These are phyloP conservation scores for Stenocarpella maydis DNA, from an alignment of 2,329 filamentous ascomycete genomes.

Conservation along the genomic window DNA sequence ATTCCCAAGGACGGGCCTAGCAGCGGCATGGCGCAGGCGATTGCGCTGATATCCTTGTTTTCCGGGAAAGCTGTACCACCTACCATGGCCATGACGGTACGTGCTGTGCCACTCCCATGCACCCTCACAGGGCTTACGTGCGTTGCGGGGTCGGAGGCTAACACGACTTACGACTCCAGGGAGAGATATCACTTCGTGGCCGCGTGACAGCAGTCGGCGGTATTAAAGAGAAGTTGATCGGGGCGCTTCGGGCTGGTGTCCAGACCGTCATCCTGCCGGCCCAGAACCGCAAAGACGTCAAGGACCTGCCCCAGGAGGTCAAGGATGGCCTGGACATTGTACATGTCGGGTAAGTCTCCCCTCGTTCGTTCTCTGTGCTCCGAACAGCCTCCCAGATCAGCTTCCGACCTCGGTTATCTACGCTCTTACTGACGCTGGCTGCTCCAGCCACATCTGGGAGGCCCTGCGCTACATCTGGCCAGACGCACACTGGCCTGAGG, in stretches of 20 bases:
- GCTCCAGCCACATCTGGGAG: slow-evolving; percentile 86
- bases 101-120: slow-evolving; percentile 41
- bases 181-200: slow-evolving; percentile 81
- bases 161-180: slow-evolving; percentile 51
- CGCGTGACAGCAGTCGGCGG: slow-evolving; percentile 93
- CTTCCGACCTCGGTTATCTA: slow-evolving; percentile 37
- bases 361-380: slow-evolving; percentile 52
- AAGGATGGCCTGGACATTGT: slow-evolving; percentile 86
- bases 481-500: slow-evolving; percentile 82
- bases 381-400: neutral
- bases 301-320: slow-evolving; percentile 90
- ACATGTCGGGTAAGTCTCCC: slow-evolving; percentile 76
- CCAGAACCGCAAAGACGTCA: slow-evolving; percentile 90
- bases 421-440: slow-evolving; percentile 37
- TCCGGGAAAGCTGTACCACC: slow-evolving; percentile 85
- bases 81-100: slow-evolving; percentile 91
- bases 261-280: slow-evolving; percentile 91
- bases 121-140: slow-evolving; percentile 34
- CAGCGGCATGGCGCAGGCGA: slow-evolving; percentile 92
- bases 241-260: slow-evolving; percentile 89
- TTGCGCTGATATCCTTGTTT: slow-evolving; percentile 92
- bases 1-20: slow-evolving; percentile 92
- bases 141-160: slow-evolving; percentile 39
- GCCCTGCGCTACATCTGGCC: slow-evolving; percentile 93
- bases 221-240: slow-evolving; percentile 98